Base-by-base conservation (phyloP, 768 basidiomycete genomes). In the Rhizopogon vinicolor region DNA sequence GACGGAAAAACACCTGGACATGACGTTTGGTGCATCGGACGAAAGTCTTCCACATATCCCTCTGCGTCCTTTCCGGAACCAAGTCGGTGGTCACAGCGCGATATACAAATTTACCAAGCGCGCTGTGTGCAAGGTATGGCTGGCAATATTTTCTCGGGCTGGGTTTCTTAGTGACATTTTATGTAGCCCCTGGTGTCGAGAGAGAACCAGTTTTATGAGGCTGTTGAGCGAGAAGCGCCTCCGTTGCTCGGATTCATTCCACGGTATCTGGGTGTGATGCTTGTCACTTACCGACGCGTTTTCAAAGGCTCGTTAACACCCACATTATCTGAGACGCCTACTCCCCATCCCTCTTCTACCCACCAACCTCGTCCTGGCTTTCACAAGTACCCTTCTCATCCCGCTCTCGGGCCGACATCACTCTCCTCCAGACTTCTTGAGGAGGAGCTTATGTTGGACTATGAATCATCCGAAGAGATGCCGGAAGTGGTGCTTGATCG, bases 81-180 rank as follows among this genome's bases (percentile, higher is more conserved):
- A 98, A 73, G 97, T 99, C 31, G 97, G 97, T 41, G 97, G 97
- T 3, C 97, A 99, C 68, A 92, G 84, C 60, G 89, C 93, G 54
- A 97, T 99, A 63, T 98, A 98, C 74, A 94, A 95, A 66, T 98
- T 99, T 62, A 98, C 95, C 3, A 93, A 93, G 65, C 83, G 94
- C 60, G 96, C 97, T 7, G 94, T 99, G 14, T 99, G 97, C 78
- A 99, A 99, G 86, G 96, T 97, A 63, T 65, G 89, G 70, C 35
- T 42, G 42, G 18, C 12, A 8, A 16, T 22, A 16, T 14, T 51
- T 54, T 57, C 42, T 62, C 53, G 51, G 35, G 37, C 41, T 12
- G 52, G 35, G 33, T 22, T 43, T 19, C 56, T 68, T 52, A 61
- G 3, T 52, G 58, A 60, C 62, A 28, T 45, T 56, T 46, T 16